phyloP scores from a whole-genome alignment of 1,139 yeast genomes.

The Eremothecium coryli region DNA sequence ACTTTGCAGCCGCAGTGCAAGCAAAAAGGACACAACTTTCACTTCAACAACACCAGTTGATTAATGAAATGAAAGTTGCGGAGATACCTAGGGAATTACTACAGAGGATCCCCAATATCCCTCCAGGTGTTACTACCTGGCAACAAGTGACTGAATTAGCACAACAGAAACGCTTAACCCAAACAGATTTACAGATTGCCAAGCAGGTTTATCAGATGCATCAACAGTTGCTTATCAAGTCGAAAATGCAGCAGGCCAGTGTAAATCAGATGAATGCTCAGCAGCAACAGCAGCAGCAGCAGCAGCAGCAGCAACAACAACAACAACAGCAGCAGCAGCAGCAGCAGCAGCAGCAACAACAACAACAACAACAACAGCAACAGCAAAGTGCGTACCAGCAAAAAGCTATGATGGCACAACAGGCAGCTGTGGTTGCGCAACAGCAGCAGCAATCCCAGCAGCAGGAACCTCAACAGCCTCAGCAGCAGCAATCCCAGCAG shows the following conservation, averaged over 20 bases:
- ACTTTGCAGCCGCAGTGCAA: conserved; percentile 1
- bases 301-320: conserved; percentile 14
- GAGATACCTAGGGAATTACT: conserved; percentile 73
- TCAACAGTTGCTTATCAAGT: conserved; percentile 29
- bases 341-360: conserved; percentile 20
- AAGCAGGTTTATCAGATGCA: conserved; percentile 33
- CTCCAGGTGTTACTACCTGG: conserved; percentile 81
- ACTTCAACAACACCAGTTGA: conserved; percentile 27
- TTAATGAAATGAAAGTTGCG: conserved; percentile 40
- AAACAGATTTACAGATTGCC: conserved; percentile 33
- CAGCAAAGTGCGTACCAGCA: conserved; percentile 20
- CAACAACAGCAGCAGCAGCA: conserved; percentile 19
- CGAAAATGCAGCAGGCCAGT: conserved; percentile 25
- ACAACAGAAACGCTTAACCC: conserved; percentile 38
- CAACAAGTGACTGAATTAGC: conserved; percentile 66
- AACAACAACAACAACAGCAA: conserved; percentile 19
- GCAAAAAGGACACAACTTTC: conserved; percentile 24
- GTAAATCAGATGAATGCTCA: conserved; percentile 14
- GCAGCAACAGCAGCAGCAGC: conserved; percentile 9
- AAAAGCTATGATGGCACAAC: conserved; percentile 12
- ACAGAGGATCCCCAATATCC: conserved; percentile 65
- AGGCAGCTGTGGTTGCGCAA: conserved; percentile 14
- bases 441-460: conserved; percentile 15
- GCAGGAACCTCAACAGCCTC: conserved; percentile 14
- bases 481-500: conserved; percentile 13